Conservation (phyloP, 257 asterid species). For the Lycium ferocissimum region DNA sequence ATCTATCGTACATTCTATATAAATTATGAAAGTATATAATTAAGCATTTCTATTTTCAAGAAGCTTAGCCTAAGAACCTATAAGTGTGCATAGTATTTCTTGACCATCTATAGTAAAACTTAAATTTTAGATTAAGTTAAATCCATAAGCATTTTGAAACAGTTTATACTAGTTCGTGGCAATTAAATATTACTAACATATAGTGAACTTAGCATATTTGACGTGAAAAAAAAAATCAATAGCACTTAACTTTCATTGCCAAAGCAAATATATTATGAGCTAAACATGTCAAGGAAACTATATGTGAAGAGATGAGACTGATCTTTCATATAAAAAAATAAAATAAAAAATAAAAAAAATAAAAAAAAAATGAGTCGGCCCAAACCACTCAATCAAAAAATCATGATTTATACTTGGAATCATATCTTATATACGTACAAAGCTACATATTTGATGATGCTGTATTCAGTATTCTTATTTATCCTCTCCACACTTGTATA, state of each 20-base stretch:
- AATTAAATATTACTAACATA: background rate
- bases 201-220: background rate
- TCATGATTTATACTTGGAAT: too few species aligned
- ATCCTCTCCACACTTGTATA: background rate
- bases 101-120: background rate
- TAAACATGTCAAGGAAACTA: too few species aligned
- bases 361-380: too few species aligned
- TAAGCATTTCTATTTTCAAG: background rate
- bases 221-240: too few species aligned
- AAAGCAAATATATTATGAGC: too few species aligned
- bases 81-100: background rate
- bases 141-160: background rate
- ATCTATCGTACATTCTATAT: too few species aligned
- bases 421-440: constrained; percentile 6
- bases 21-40: too few species aligned
- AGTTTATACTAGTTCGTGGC: background rate
- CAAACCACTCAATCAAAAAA: too few species aligned
- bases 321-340: too few species aligned
- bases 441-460: background rate
- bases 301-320: too few species aligned
- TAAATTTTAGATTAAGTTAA: background rate
- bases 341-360: too few species aligned
- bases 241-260: background rate
- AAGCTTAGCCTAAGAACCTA: background rate
- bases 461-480: background rate